Percentiles rank a stretch among this genome's conserved stretches.
Evolutionary conservation across 1,139 yeast genomes (phyloP).

Genomic region (Saccharomyces pastorianus): DNA sequence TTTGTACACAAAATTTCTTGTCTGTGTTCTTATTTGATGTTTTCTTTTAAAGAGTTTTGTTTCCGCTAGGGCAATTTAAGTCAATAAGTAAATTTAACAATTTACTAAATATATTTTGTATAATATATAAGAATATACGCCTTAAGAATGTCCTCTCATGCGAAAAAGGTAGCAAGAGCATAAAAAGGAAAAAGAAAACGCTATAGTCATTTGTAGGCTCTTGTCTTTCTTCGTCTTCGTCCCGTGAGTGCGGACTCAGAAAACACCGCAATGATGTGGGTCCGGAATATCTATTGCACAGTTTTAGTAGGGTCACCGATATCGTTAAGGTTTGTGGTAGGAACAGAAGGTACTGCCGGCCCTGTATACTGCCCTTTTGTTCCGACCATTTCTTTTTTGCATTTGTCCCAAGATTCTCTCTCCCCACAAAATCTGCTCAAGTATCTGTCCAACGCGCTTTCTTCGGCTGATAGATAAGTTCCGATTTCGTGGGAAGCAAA

Average conservation of each 20-base stretch:
- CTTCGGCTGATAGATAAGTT: background rate
- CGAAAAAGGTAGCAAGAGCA: background rate
- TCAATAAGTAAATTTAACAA: background rate
- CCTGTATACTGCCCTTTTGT: background rate
- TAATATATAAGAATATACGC: background rate
- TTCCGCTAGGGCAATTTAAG: background rate
- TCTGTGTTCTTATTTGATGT: background rate
- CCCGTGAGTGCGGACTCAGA: background rate
- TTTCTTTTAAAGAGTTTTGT: background rate
- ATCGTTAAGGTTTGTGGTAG: background rate
- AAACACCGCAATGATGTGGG: background rate
- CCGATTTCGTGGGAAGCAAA: background rate
- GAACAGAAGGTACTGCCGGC: background rate
- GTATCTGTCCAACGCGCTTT: background rate
- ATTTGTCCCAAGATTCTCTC: background rate
- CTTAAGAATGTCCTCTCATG: background rate
- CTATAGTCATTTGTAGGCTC: background rate
- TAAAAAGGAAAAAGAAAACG: background rate
- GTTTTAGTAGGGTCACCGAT: conserved; percentile 16
- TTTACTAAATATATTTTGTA: background rate
- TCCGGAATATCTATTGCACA: background rate
- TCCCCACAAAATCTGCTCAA: background rate
- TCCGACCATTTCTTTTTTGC: background rate
- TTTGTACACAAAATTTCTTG: conserved; percentile 4
- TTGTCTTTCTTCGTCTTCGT: background rate